Base-by-base conservation (phyloP, 2,329 filamentous ascomycete species). In the Trichoderma sp. region DNA sequence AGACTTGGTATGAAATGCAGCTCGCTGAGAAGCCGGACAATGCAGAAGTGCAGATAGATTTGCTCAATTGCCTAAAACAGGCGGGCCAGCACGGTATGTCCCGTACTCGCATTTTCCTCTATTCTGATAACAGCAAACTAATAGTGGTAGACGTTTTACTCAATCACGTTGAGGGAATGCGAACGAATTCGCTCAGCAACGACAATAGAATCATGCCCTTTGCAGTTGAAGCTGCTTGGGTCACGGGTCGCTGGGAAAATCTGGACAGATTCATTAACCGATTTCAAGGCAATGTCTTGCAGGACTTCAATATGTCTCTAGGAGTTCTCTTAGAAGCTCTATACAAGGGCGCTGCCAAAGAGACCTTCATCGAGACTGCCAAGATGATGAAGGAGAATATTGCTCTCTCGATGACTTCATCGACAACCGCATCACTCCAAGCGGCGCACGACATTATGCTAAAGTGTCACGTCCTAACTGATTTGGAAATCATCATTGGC, bases 1-100 rank as follows among this genome's bases (percentile, higher is more conserved):
- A 98, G 80, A 97, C 93, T 71, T 99, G 96, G 96, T 98, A 97
- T 78, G 94, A 99, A 77, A 89, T 97, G 72, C 90, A 94, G 71
- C 84, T 98, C 39, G 90, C 91, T 3, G 90, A 96, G 74, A 86
- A 91, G 56, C 94, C 95, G 0, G 84, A 90, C 65, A 90, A 97
- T 76, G 77, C 87, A 21, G 91, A 96, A 68, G 85, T 92, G 14
- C 94, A 97, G 77, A 84, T 92, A 68, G 92, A 96, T 74, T 85
- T 99, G 43, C 83, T 99, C 66, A 91, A 90, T 34, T 98, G 96
- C 74, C 84, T 99, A 11, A 94, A 94, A 76, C 94, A 97, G 77
- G 97, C 94, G n/a, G 96, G 95, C 0, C 96, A 98, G 77, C 91
- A 97, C 80, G 92, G 92, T 94, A 82, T 79, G 83, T 77, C 67